These are phyloP conservation scores for Globomyces pollinis-pini DNA, from an alignment of 192 early-diverging fungal genomes.

Conservation along the genomic window DNA sequence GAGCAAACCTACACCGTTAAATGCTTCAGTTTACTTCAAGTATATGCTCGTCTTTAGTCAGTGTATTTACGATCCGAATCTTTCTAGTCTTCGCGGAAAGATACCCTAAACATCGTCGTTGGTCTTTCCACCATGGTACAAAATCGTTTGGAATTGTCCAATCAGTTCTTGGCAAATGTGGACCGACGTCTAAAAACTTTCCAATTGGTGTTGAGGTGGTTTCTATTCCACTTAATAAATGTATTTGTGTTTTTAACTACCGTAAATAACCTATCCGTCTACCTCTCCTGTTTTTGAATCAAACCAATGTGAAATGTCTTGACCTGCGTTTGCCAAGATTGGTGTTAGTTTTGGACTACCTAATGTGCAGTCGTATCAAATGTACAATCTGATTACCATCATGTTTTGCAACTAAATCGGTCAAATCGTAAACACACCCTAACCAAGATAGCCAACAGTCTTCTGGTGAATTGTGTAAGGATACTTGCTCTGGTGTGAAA, in stretches of 20 bases:
- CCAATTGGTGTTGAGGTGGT: constrained; percentile 44
- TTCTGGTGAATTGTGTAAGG: constrained; percentile 40
- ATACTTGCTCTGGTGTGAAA: constrained; percentile 45
- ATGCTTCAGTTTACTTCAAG: constrained; percentile 27
- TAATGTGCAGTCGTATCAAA: constrained; percentile 6
- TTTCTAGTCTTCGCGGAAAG: constrained; percentile 38
- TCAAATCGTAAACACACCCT: constrained; percentile 46
- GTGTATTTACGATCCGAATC: constrained; percentile 45
- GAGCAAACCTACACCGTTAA: constrained; percentile 47
- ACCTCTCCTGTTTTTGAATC: constrained; percentile 43
- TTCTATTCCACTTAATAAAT: constrained; percentile 33
- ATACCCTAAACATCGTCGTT: constrained; percentile 36
- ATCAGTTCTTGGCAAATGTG: constrained; percentile 34
- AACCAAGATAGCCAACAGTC: constrained; percentile 52
- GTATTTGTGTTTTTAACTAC: constrained; percentile 40
- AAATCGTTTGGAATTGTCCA: constrained; percentile 17
- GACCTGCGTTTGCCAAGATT: constrained; percentile 50
- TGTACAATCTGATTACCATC: too few relatives aligned
- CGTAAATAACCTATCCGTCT: constrained; percentile 8
- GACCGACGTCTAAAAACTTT: constrained; percentile 41
- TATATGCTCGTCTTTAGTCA: constrained; percentile 49
- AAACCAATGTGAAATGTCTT: constrained; percentile 58
- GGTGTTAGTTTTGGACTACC: constrained; percentile 40
- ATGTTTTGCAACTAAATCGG: constrained; percentile 26
- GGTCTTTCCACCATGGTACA: constrained; percentile 49